A percentile compares a stretch with the other conserved stretches of the same genome.
These are phyloP conservation scores for Smallanthus sonchifolius DNA, from an alignment of 129 eudicot genomes.

Conservation along the genomic window DNA sequence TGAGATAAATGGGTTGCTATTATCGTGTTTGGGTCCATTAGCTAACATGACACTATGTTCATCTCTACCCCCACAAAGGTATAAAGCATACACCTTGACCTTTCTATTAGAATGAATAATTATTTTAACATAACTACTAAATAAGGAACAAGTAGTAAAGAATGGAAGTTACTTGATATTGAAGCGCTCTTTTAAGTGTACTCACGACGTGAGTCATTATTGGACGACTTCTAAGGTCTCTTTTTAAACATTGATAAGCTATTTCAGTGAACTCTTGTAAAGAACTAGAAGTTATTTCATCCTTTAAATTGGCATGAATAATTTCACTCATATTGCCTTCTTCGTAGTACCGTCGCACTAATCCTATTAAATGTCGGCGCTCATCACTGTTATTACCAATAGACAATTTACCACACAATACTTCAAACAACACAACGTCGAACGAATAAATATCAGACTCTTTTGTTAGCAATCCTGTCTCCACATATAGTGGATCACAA, in stretches of 20 bases:
- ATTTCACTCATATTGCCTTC: not conserved
- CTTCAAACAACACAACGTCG: slow-evolving; percentile 8
- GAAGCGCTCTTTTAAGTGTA: not conserved
- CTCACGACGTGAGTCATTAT: slow-evolving; percentile 1
- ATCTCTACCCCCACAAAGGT: too few species aligned
- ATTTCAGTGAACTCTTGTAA: not conserved
- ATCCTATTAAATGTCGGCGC: not conserved
- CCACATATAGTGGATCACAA: slow-evolving; percentile 16
- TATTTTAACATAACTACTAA: too few species aligned
- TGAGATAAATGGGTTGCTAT: too few species aligned
- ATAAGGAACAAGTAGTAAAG: too few species aligned
- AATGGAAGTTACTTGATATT: slow-evolving; percentile 4
- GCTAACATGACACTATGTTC: too few species aligned
- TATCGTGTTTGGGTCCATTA: too few species aligned
- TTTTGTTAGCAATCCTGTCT: slow-evolving; percentile 11
- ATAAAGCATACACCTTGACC: too few species aligned
- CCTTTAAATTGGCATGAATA: not conserved
- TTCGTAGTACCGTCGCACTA: not conserved
- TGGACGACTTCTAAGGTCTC: slow-evolving; percentile 11
- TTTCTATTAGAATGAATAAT: too few species aligned
- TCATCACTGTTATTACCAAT: not conserved
- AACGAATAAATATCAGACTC: slow-evolving; percentile 17
- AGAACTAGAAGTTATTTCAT: not conserved
- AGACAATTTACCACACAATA: not conserved
- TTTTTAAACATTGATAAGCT: slow-evolving; percentile 15